phyloP scores from a whole-genome alignment of 148 eudicot genomes.

The Rhododendron ovatum region DNA sequence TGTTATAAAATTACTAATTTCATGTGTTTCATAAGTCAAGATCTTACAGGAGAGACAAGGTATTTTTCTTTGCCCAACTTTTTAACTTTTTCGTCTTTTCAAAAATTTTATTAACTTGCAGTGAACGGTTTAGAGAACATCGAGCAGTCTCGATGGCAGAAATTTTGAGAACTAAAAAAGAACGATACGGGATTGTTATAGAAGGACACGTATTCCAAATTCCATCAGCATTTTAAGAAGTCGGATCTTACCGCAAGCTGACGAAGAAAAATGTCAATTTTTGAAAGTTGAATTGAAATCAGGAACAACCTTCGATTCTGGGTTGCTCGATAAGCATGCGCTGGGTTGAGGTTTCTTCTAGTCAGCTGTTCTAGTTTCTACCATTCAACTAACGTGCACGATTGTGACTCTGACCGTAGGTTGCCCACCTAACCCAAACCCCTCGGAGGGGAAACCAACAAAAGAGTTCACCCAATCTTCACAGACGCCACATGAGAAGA shows the following conservation, averaged over 20 bases:
- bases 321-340: background rate
- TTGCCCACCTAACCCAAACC: background rate
- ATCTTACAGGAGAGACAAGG: background rate
- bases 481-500: background rate
- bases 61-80: background rate
- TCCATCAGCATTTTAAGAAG: background rate
- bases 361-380: background rate
- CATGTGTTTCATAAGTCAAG: no score
- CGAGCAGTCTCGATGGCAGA: background rate
- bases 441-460: background rate
- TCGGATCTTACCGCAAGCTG: background rate
- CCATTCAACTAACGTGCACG: conserved; percentile 1
- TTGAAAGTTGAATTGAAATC: background rate
- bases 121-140: background rate
- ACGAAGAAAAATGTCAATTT: background rate
- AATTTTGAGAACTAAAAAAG: background rate
- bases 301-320: background rate
- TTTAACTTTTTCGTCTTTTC: no score
- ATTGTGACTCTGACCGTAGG: background rate
- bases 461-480: background rate
- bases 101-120: background rate
- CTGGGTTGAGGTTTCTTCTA: no score
- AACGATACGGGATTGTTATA: no score
- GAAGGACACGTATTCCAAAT: background rate
- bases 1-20: background rate